Evolutionary conservation across 192 early-diverging fungal genomes (phyloP).

Genomic region (Piromyces finnis): DNA sequence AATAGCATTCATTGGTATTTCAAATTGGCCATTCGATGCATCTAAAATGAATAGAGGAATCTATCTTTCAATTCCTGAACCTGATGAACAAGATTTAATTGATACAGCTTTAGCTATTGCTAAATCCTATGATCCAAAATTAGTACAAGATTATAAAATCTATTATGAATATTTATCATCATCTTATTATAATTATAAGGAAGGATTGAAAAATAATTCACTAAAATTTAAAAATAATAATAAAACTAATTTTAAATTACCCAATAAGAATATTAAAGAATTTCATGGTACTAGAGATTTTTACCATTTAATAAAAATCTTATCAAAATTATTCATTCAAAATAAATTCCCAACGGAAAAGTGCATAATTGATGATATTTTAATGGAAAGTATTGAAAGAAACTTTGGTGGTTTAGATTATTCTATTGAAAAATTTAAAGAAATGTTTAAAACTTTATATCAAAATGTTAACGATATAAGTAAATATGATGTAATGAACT

Average conservation of each 20-base stretch:
- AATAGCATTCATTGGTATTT: not conserved
- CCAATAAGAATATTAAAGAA: not conserved
- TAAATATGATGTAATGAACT: not conserved
- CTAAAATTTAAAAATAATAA: not conserved
- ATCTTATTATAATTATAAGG: not conserved
- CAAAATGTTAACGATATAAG: not conserved
- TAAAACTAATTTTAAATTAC: too few species aligned
- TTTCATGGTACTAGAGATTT: not conserved
- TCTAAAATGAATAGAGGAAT: not conserved
- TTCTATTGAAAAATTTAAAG: not conserved
- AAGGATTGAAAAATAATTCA: not conserved
- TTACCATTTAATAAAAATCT: not conserved
- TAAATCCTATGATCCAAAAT: not conserved
- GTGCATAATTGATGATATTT: not conserved
- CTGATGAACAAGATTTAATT: not conserved
- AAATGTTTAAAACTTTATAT: not conserved
- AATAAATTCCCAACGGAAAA: not conserved
- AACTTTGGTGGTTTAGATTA: not conserved
- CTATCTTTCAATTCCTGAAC: not conserved
- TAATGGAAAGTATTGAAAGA: not conserved
- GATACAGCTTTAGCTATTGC: not conserved
- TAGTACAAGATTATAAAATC: not conserved
- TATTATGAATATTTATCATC: not conserved
- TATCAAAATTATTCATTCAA: not conserved
- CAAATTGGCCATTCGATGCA: not conserved